Percentiles rank a stretch among this genome's conserved stretches.
Conservation (phyloP, 2,329 filamentous ascomycete genomes). For the Cercospora zeina region DNA sequence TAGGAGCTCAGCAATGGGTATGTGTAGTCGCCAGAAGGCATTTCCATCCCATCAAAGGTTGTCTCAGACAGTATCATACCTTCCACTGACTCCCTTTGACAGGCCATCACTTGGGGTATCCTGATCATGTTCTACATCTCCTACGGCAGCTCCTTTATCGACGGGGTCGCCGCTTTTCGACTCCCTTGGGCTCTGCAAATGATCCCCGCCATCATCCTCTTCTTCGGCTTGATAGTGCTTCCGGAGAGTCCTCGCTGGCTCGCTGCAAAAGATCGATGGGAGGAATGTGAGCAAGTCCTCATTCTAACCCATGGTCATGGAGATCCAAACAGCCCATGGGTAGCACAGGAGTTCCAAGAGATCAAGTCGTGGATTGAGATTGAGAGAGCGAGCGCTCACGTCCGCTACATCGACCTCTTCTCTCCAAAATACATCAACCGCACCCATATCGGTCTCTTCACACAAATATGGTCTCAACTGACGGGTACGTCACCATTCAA, state of each 20-base stretch:
- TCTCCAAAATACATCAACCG: constrained; percentile 72
- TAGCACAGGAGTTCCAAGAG: constrained; percentile 67
- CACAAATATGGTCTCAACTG: constrained; percentile 73
- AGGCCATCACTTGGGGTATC: constrained; percentile 56
- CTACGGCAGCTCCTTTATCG: constrained; percentile 63
- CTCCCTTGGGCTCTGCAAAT: constrained; percentile 47
- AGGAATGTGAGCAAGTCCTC: constrained; percentile 62
- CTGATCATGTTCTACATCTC: constrained; percentile 49
- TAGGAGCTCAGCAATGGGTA: constrained; percentile 72
- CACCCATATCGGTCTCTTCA: constrained; percentile 69
- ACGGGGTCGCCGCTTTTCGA: constrained; percentile 51
- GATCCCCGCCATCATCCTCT: constrained; percentile 50
- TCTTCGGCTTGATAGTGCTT: constrained; percentile 56
- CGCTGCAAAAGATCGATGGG: constrained; percentile 62
- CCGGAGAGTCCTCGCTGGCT: constrained; percentile 69
- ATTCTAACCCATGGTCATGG: constrained; percentile 62
- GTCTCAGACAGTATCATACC: too few species aligned
- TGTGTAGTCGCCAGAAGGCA: too few species aligned
- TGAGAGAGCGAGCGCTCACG: constrained; percentile 67
- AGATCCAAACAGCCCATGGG: constrained; percentile 52
- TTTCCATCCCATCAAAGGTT: too few species aligned
- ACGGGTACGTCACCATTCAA: constrained; percentile 60
- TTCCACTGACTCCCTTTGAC: constrained; percentile 47
- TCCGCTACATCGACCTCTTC: constrained; percentile 71
- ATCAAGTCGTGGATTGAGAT: constrained; percentile 66